These are phyloP conservation scores for Phaeosphaeria sp. DNA, from an alignment of 2,329 filamentous ascomycete species.

Conservation along the genomic window DNA sequence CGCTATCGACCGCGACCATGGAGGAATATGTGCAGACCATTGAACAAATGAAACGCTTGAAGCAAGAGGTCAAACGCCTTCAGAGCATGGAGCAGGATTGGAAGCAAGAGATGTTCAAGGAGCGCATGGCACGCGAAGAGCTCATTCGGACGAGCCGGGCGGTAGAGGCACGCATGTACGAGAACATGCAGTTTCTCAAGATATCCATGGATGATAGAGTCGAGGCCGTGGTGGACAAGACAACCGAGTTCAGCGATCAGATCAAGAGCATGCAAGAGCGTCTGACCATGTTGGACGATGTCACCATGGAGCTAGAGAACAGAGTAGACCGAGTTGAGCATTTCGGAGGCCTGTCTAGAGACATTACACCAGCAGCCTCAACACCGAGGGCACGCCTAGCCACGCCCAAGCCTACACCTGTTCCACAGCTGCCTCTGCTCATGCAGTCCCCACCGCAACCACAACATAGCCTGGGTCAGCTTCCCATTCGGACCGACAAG, in stretches of 20 bases:
- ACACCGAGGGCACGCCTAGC: slow-evolving; percentile 34
- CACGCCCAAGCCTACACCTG: slow-evolving; percentile 31
- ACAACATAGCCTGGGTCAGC: slow-evolving; percentile 36
- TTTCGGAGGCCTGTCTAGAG: slow-evolving; percentile 29
- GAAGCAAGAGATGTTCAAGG: slow-evolving; percentile 46
- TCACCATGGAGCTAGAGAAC: slow-evolving; percentile 49
- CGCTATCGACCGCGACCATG: slow-evolving; percentile 41
- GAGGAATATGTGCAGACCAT: slow-evolving; percentile 45
- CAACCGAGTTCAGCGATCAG: slow-evolving; percentile 45
- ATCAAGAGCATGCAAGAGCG: slow-evolving; percentile 46
- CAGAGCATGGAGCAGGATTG: slow-evolving; percentile 45
- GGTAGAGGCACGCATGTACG: slow-evolving; percentile 45
- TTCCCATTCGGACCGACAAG: slow-evolving; percentile 48
- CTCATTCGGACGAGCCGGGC: slow-evolving; percentile 40
- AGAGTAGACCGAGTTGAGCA: slow-evolving; percentile 45
- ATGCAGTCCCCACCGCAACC: slow-evolving; percentile 39
- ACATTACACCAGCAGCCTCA: slow-evolving; percentile 36
- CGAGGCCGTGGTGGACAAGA: slow-evolving; percentile 50
- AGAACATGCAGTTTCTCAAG: slow-evolving; percentile 48
- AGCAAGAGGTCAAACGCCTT: slow-evolving; percentile 40
- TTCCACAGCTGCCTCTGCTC: slow-evolving; percentile 36
- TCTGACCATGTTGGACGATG: slow-evolving; percentile 47
- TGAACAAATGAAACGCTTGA: slow-evolving; percentile 46
- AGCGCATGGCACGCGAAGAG: slow-evolving; percentile 43
- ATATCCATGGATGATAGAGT: slow-evolving; percentile 49